Conservation (phyloP, 257 asterid species). For the Schizonepeta tenuifolia region DNA sequence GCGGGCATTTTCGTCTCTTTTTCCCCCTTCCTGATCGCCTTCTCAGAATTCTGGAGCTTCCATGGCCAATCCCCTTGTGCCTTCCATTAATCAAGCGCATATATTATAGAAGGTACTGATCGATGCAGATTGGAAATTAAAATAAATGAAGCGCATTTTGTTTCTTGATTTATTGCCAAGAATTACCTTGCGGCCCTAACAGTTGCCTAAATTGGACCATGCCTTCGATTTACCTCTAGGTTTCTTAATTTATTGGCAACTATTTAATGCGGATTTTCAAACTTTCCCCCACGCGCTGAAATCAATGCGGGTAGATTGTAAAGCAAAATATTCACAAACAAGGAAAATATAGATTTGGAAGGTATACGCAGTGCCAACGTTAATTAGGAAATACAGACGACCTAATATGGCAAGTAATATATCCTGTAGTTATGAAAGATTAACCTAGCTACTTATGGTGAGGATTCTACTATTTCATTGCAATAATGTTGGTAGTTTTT, state of each 20-base stretch:
- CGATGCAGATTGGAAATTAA: constrained; percentile 1
- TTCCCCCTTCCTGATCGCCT: background rate
- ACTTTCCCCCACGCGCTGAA: constrained; percentile 12
- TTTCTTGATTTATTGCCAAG: constrained; percentile 35
- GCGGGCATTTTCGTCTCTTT: constrained; percentile 64
- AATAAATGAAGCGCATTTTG: background rate
- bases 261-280: constrained; percentile 26
- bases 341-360: background rate
- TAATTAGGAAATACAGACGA: background rate
- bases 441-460: background rate
- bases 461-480: background rate
- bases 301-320: background rate
- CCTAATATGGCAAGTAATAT: background rate
- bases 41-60: background rate
- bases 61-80: background rate
- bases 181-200: constrained; percentile 22
- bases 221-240: constrained; percentile 13
- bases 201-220: constrained; percentile 37
- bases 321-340: background rate
- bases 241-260: constrained; percentile 35
- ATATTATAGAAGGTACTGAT: background rate
- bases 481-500: background rate
- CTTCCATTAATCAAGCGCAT: background rate
- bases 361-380: background rate
- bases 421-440: background rate